phyloP scores from a whole-genome alignment of 2,329 filamentous ascomycete genomes.

The Aspergillus pseudoglaucus region DNA sequence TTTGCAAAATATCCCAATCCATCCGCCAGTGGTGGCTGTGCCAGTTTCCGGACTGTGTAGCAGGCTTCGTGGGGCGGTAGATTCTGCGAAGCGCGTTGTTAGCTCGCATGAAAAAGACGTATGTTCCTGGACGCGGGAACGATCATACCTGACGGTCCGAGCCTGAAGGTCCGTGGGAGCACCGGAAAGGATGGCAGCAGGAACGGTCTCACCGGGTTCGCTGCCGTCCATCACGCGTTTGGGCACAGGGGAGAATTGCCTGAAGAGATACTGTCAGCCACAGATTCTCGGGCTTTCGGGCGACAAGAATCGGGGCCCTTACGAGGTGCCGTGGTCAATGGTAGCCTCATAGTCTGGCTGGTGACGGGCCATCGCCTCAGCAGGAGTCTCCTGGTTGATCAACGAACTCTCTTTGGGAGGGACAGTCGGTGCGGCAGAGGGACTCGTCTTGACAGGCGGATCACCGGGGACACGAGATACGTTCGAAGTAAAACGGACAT shows the following conservation, averaged over 20 bases:
- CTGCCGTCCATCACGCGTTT: constrained; percentile 86
- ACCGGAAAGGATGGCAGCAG: constrained; percentile 82
- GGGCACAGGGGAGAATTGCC: constrained; percentile 84
- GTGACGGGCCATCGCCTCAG: constrained; percentile 53
- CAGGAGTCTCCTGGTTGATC: constrained; percentile 46
- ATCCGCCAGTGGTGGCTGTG: constrained; percentile 83
- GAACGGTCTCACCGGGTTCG: constrained; percentile 66
- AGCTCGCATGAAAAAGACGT: neutral
- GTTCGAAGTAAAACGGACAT: constrained; percentile 25
- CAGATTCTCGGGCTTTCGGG: constrained; percentile 3
- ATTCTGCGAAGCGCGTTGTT: constrained; percentile 55
- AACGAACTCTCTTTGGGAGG: constrained; percentile 37
- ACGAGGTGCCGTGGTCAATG: constrained; percentile 89
- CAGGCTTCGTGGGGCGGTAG: constrained; percentile 85
- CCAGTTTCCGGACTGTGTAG: constrained; percentile 90
- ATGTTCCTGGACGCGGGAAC: neutral
- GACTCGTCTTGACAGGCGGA: constrained; percentile 50
- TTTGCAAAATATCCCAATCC: constrained; percentile 93
- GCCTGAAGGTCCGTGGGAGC: constrained; percentile 91
- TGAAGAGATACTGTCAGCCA: constrained; percentile 38
- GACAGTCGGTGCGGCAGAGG: constrained; percentile 38
- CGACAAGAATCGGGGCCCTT: constrained; percentile 31
- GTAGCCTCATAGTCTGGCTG: constrained; percentile 74
- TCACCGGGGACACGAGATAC: constrained; percentile 36
- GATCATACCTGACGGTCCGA: constrained; percentile 76